These are phyloP conservation scores for Suillus ampliporus DNA, from an alignment of 768 basidiomycete genomes.

Conservation along the genomic window DNA sequence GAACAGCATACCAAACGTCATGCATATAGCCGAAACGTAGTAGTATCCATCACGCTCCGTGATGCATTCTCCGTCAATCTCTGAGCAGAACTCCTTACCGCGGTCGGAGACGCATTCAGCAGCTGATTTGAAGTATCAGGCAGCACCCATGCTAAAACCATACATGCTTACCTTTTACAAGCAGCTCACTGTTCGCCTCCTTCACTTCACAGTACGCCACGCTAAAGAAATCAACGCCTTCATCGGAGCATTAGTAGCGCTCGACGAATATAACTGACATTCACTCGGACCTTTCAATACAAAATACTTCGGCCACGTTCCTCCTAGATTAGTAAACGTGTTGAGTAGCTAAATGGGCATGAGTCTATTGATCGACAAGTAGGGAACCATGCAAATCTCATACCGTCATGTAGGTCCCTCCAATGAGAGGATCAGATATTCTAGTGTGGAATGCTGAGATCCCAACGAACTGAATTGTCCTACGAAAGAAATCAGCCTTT, in stretches of 20 bases:
- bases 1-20: constrained; percentile 74
- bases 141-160: constrained; percentile 6
- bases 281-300: constrained; percentile 77
- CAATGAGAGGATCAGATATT: constrained; percentile 94
- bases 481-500: constrained; percentile 36
- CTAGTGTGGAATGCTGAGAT: constrained; percentile 99
- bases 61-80: constrained; percentile 79
- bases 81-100: constrained; percentile 79
- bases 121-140: constrained; percentile 47
- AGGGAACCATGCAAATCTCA: constrained; percentile 30
- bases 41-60: constrained; percentile 94
- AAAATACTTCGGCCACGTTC: constrained; percentile 97
- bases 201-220: constrained; percentile 82
- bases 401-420: constrained; percentile 99
- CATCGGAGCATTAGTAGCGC: constrained; percentile 16
- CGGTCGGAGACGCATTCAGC: constrained; percentile 92
- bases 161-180: constrained; percentile 54
- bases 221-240: constrained; percentile 88
- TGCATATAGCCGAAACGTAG: constrained; percentile 78
- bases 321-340: constrained; percentile 95
- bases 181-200: constrained; percentile 55
- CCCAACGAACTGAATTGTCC: constrained; percentile 98
- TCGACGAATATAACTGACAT: not conserved
- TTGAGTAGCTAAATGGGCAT: constrained; percentile 73
- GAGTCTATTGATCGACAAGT: constrained; percentile 11